Base-by-base conservation (phyloP, 805 yeast genomes). In the Hanseniaspora mollemarum region DNA sequence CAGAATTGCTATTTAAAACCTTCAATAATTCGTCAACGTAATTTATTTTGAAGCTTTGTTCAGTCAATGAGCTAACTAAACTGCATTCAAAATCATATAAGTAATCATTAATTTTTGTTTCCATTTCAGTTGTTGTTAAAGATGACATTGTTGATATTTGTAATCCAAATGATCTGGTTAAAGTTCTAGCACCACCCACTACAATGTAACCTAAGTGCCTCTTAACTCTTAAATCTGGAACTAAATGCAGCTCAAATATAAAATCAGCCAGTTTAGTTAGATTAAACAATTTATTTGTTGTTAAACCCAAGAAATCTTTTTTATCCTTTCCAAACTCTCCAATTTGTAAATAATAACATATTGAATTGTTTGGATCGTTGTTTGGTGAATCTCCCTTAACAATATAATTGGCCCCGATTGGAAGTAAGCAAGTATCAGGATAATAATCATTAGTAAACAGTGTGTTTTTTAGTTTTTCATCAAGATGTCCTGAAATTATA, bases 171-270 rank as follows among this genome's bases (percentile, higher is more conserved):
- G 80, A 73, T 21, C 71, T 68, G 49, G 78, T 66, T 26, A 76
- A 61, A 0, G 73, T 57, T 53, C 83, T 64, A 24, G 72, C 51
- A 0, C 87, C 87, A 19, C 80, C 75, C n/a, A 72, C 56, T 0
- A 80, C 76, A 4, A 72, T 69, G 59, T 83, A 83, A 0, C 86
- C 88, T 50, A 83, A 61, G 55, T 78, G 83, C 53, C 71, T 71
- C 56, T 71, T 73, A 18, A 70, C 71, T 54, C 88, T 64, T 16
- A 82, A 61, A 43, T 74, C 78, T 2, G 71, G 65, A 1, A 67
- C 62, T 18, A 76, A 65, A 0, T 71, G 63, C 7, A 67, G 55
- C 0, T 76, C 67, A 56, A 81, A 57, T n/a, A 74, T 46, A 59
- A 68, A 74, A 1, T 76, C 71, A 0, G 74, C 55, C 4, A 82